phyloP scores from a whole-genome alignment of 2,329 filamentous ascomycete species.

The Fusarium euwallaceae region DNA sequence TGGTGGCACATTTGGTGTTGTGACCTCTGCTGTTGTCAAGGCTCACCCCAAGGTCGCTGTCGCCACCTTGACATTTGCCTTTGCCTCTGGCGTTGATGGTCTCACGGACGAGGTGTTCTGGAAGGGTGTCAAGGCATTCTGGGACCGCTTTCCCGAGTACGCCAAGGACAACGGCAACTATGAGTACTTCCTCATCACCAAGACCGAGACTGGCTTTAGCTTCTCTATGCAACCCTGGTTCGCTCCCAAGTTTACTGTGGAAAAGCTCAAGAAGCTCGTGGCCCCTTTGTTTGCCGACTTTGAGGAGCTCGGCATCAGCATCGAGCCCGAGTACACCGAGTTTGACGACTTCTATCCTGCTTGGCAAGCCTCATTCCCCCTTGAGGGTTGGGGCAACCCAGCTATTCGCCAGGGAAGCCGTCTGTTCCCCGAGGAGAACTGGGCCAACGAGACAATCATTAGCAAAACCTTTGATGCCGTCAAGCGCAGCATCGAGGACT shows the following conservation, averaged over 20 bases:
- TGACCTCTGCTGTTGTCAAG: conserved; percentile 54
- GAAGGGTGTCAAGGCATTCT: conserved; percentile 45
- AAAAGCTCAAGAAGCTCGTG: conserved; percentile 45
- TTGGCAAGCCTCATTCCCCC: conserved; percentile 41
- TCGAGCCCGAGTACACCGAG: conserved; percentile 41
- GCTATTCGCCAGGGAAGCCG: conserved; percentile 41
- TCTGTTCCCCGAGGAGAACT: conserved; percentile 29
- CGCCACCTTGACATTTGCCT: conserved; percentile 47
- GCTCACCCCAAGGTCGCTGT: conserved; percentile 51
- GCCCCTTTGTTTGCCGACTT: conserved; percentile 53
- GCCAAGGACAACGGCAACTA: conserved; percentile 42
- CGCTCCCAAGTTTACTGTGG: conserved; percentile 30
- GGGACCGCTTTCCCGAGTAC: conserved; percentile 41
- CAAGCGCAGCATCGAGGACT: conserved; percentile 28
- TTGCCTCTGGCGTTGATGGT: conserved; percentile 35
- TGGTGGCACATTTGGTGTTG: conserved; percentile 61
- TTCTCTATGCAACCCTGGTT: conserved; percentile 50
- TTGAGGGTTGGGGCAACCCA: conserved; percentile 45
- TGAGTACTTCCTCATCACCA: conserved; percentile 45
- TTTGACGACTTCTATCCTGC: conserved; percentile 46
- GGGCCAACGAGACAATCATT: conserved; percentile 24
- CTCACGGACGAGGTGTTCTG: conserved; percentile 47
- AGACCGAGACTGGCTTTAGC: conserved; percentile 47
- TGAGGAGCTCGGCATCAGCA: conserved; percentile 45
- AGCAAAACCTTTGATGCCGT: conserved; percentile 23